Conservation (phyloP, 208 protist genomes). For the Acanthamoeba royreba region DNA sequence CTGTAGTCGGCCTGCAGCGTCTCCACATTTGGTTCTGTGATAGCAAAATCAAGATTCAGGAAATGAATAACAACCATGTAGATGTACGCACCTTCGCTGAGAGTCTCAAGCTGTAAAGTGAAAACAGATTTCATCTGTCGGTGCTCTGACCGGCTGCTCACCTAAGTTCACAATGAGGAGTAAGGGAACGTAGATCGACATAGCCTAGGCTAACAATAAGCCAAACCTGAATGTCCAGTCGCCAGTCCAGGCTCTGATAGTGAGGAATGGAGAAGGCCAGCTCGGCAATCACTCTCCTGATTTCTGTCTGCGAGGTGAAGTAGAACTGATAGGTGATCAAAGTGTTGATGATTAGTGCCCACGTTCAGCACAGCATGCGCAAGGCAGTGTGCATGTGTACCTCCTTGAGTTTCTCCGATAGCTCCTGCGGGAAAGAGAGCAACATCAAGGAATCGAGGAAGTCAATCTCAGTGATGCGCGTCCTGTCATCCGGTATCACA, state of each 20-base stretch:
- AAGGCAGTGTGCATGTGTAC: background rate
- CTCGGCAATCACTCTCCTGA: slow-evolving; percentile 30
- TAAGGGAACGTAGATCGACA: background rate
- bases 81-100: background rate
- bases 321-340: background rate
- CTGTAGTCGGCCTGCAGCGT: slow-evolving; percentile 14
- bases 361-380: no score
- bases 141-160: slow-evolving; percentile 7
- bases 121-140: slow-evolving; percentile 14
- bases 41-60: background rate
- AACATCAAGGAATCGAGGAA: slow-evolving; percentile 32
- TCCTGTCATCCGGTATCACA: no score
- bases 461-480: slow-evolving; percentile 15
- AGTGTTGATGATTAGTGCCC: no score
- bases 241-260: slow-evolving; percentile 39
- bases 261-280: slow-evolving; percentile 23
- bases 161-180: background rate
- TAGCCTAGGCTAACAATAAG: no score
- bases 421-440: slow-evolving; percentile 15
- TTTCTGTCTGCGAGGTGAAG: background rate
- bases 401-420: slow-evolving; percentile 30
- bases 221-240: slow-evolving; percentile 44
- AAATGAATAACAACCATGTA: background rate
- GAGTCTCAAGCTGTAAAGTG: slow-evolving; percentile 3
- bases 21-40: slow-evolving; percentile 17